Evolutionary conservation across 306 rosid species (phyloP).

Genomic region (Castanea mollissima): DNA sequence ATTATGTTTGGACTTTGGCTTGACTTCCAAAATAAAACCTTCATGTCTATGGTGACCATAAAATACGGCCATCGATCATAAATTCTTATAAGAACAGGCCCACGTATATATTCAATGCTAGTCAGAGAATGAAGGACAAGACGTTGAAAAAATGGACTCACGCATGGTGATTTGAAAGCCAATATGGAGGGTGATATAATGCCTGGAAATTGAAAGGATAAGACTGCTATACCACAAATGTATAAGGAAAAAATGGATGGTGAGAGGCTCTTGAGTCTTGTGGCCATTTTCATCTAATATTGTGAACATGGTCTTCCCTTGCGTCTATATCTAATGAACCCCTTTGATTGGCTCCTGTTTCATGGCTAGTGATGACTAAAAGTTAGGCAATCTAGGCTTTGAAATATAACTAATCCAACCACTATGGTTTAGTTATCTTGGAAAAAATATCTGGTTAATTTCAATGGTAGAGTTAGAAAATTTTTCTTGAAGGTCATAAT

Average conservation of each 20-base stretch:
- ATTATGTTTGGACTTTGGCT: neutral
- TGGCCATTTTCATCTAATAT: neutral
- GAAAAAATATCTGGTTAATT: too few relatives aligned
- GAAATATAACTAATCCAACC: too few relatives aligned
- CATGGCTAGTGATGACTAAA: too few relatives aligned
- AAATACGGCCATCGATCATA: neutral
- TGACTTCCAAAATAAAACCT: neutral
- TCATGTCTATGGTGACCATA: neutral
- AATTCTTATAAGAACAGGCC: neutral
- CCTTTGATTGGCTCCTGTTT: too few relatives aligned
- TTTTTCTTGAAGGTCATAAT: too few relatives aligned
- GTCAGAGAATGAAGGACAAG: neutral
- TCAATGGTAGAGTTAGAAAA: too few relatives aligned
- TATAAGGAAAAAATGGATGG: conserved; percentile 11
- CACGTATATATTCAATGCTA: neutral
- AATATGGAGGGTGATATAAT: conserved; percentile 3
- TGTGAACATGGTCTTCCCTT: neutral
- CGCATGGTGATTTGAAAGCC: conserved; percentile 5
- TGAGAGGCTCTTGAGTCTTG: neutral
- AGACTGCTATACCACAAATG: neutral
- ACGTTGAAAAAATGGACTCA: neutral
- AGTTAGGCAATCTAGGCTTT: too few relatives aligned
- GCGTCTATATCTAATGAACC: conserved; percentile 14
- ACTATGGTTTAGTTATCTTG: too few relatives aligned
- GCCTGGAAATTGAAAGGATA: conserved; percentile 1